Conservation (phyloP, 192 early-diverging fungal genomes). For the Gaertneriomyces sp. region DNA sequence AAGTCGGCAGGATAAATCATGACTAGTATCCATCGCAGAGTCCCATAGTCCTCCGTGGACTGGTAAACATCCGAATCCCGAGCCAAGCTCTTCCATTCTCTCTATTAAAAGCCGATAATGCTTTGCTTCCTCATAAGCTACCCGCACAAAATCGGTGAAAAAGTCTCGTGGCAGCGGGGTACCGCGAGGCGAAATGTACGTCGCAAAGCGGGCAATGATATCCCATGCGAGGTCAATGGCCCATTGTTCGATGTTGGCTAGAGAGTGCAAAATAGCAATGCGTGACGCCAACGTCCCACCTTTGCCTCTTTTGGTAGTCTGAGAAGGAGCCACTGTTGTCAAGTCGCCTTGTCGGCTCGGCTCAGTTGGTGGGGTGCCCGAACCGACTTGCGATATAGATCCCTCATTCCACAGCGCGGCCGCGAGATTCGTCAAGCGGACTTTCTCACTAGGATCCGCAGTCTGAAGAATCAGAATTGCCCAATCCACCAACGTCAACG, state of each 20-base stretch:
- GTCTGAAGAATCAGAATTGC: conserved; percentile 53
- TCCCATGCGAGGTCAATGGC: conserved; percentile 67
- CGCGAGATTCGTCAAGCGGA: conserved; percentile 31
- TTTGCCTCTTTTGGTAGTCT: conserved; percentile 46
- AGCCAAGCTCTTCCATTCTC: conserved; percentile 47
- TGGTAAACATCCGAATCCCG: conserved; percentile 52
- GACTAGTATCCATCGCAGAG: conserved; percentile 54
- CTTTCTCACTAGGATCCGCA: conserved; percentile 52
- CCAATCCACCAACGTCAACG: conserved; percentile 39
- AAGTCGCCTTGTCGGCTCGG: conserved; percentile 45
- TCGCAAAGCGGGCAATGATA: conserved; percentile 56
- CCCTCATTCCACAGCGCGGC: conserved; percentile 22
- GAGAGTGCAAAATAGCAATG: conserved; percentile 57
- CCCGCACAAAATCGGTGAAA: conserved; percentile 44
- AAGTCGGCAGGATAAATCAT: conserved; percentile 47
- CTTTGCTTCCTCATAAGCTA: conserved; percentile 64
- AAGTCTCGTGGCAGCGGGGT: conserved; percentile 28
- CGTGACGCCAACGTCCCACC: conserved; percentile 48
- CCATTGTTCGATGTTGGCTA: conserved; percentile 69
- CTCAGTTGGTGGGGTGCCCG: conserved; percentile 45
- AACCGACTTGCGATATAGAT: conserved; percentile 30
- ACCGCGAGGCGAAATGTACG: conserved; percentile 6
- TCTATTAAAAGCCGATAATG: conserved; percentile 55
- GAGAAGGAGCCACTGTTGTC: conserved; percentile 40
- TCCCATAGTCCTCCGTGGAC: conserved; percentile 66